Base-by-base conservation (phyloP, 192 early-diverging fungal genomes). In the Rhizophagus prolifer region DNA sequence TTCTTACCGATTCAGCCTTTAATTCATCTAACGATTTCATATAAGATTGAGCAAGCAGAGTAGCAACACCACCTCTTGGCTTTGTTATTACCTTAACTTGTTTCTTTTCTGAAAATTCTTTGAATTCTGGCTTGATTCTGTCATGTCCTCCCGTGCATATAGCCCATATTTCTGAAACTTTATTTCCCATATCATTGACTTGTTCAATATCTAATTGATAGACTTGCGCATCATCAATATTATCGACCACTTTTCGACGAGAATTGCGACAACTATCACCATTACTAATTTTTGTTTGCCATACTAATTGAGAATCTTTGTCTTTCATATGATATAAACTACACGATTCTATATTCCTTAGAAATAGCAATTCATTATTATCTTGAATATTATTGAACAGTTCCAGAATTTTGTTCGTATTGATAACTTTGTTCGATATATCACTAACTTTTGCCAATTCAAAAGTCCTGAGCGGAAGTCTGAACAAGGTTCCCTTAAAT, bases 1-100 rank as follows among this genome's bases (percentile, higher is more conserved):
- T 9, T 28, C 7, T 19, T 65, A 65, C 63, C 63, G 4, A 19
- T 30, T 65, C 8, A 3, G 8, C 36, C n/a, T 19, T 67, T n/a
- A 67, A 36, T n/a, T n/a, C 3, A 30, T 16, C 12, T 4, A 64
- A 16, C 16, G 62, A 19, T 64, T 26, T 64, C 2, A 5, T 26
- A 13, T 31, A 8, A 64, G 62, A 64, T 64, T 30, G 25, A 26
- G 62, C 62, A 16, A 64, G 14, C 36, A 67, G 30, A 2, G 36
- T 21, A 41, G 65, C 65, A 41, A 67, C 36, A 2, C 65, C 65
- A 41, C 65, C 65, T 67, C 36, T 67, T 41, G 65, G 19, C 65
- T 67, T n/a, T 30, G 30, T 31, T 65, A 19, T 54, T 54, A 54
- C 50, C 14, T 54, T 54, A 19, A 54, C 0, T 21, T 7, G 16